Percentiles rank a stretch among this genome's conserved stretches.
These are phyloP conservation scores for Wickerhamiella pararugosa DNA, from an alignment of 1,139 yeast species.

Conservation along the genomic window DNA sequence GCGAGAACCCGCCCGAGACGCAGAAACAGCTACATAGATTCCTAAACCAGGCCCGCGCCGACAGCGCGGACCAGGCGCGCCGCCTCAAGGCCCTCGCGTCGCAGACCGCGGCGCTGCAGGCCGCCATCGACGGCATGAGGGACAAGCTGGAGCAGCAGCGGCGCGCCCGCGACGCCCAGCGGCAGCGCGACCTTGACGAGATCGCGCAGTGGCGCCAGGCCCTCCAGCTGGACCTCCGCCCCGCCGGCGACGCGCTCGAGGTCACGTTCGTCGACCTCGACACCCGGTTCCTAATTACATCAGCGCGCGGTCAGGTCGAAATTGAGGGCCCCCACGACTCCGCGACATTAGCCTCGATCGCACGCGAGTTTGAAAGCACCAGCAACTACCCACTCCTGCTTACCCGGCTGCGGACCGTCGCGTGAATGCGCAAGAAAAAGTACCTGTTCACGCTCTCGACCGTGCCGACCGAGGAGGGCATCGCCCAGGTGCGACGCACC, in stretches of 20 bases:
- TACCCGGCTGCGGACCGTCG: background rate
- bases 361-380: background rate
- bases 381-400: background rate
- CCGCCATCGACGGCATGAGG: no score
- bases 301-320: background rate
- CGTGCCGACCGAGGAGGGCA: slow-evolving; percentile 1
- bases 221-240: background rate
- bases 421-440: background rate
- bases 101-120: no score
- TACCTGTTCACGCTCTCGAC: slow-evolving; percentile 1
- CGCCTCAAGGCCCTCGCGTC: no score
- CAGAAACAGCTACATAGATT: no score
- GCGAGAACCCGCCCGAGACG: no score
- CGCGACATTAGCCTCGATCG: background rate
- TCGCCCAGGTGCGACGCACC: background rate
- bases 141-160: no score
- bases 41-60: no score
- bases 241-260: background rate
- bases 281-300: background rate
- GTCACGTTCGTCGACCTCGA: background rate
- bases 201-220: background rate
- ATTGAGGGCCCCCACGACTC: background rate
- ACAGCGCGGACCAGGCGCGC: no score
- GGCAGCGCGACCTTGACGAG: background rate
- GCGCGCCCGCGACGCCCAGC: background rate